Base-by-base conservation (phyloP, 805 yeast species). In the Myxozyma geophila region DNA sequence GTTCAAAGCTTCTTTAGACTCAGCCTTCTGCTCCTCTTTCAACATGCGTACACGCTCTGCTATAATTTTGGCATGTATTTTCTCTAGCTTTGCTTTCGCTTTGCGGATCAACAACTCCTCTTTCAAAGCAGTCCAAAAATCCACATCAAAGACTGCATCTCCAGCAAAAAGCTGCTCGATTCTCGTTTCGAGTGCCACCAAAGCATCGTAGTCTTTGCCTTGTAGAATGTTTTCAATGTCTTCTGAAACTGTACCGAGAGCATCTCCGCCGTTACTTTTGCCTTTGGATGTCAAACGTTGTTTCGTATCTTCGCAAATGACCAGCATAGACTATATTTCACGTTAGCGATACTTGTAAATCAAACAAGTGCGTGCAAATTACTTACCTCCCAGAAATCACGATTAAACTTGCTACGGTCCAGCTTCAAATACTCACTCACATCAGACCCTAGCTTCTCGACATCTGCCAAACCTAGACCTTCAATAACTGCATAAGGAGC, bases 151-250 rank as follows among this genome's bases (percentile, higher is more conserved):
- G 0, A 63, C 60, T 4, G 60, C 64, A 36, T 66, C 65, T 15
- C 62, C 52, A 8, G 46, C 12, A 44, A 74, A 61, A 52, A 69
- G 67, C 7, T 19, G n/a, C 43, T 67, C 55, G 19, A 73, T 68
- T 17, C 65, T 50, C 7, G 39, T 21, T 59, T 73, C 72, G 15
- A 74, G 56, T 7, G 58, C 67, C 13, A 48, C 63, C 8, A 75
- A 62, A 28, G 72, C 76, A 13, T 61, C 66, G 41, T 60, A 56
- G 8, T 70, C 57, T 60, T 74, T 74, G 23, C 66, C 73, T 15
- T 61, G 54, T 2, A 76, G 61, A 12, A 75, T 41, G 8, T 67
- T 62, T 17, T 74, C 74, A 7, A 75, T 66, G 37, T 76, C 78
- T 7, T 54, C 58, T 9, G 57, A 62, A 47, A 59, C 62, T 5